Evolutionary conservation across 768 basidiomycete species (phyloP).

Genomic region (Calocybe indica): DNA sequence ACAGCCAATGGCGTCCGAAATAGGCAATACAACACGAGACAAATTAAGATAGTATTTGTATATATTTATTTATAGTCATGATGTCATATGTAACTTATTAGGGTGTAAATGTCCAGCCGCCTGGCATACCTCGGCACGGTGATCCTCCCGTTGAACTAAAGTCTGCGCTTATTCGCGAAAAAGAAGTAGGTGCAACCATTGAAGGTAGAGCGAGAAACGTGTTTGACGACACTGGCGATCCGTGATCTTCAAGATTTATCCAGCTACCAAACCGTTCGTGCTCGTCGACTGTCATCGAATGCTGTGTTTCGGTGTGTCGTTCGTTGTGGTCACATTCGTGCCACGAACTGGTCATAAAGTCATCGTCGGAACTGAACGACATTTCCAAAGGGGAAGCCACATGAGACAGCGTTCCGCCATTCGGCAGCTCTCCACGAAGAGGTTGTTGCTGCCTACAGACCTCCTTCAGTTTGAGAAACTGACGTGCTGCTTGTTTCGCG

Average conservation of each 20-base stretch:
- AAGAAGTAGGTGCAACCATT: too few species aligned
- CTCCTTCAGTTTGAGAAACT: constrained; percentile 14
- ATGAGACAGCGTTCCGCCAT: too few species aligned
- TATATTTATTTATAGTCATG: background rate
- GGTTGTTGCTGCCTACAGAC: too few species aligned
- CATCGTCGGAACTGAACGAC: too few species aligned
- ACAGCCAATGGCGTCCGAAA: too few species aligned
- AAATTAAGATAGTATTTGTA: too few species aligned
- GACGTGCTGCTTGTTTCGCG: constrained; percentile 16
- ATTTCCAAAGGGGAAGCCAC: too few species aligned
- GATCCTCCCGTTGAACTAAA: too few species aligned
- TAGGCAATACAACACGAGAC: too few species aligned
- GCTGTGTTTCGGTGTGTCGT: constrained; percentile 16
- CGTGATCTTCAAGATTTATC: constrained; percentile 24
- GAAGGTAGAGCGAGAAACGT: too few species aligned
- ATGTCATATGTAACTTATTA: background rate
- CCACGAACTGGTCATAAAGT: constrained; percentile 16
- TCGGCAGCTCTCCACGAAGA: too few species aligned
- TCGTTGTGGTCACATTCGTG: constrained; percentile 25
- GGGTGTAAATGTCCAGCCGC: constrained; percentile 28
- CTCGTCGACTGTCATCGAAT: constrained; percentile 36
- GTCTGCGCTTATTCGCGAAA: background rate
- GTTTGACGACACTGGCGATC: constrained; percentile 7
- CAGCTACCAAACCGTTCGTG: constrained; percentile 46
- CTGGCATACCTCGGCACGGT: constrained; percentile 24